phyloP scores from a whole-genome alignment of 257 asterid genomes.

The Primulina tabacum region DNA sequence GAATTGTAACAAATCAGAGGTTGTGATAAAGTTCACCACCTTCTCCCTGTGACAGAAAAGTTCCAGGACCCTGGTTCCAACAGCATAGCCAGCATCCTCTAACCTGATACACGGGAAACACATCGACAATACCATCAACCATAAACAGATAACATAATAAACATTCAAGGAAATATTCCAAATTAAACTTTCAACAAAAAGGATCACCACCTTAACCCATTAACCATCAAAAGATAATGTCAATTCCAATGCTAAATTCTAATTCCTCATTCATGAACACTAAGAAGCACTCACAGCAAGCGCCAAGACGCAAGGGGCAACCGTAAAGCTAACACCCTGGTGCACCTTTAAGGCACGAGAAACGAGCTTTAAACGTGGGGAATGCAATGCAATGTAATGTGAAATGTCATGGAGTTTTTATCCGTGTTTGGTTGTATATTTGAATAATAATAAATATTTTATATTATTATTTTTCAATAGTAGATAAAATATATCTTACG shows the following conservation, averaged over 20 bases:
- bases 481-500: background rate
- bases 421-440: background rate
- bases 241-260: background rate
- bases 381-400: background rate
- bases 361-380: background rate
- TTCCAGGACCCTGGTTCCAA: constrained; percentile 75
- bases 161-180: background rate
- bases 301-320: background rate
- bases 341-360: background rate
- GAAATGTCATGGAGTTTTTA: background rate
- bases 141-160: background rate
- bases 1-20: constrained; percentile 3
- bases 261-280: background rate
- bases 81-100: constrained; percentile 85
- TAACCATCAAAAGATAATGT: background rate
- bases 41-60: constrained; percentile 85
- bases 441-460: background rate
- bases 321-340: background rate
- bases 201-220: background rate
- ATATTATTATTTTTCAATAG: background rate
- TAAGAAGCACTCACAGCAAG: background rate
- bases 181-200: background rate
- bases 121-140: background rate
- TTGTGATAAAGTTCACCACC: constrained; percentile 35
- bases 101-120: constrained; percentile 42